Percentiles rank a stretch among this genome's conserved stretches.
Evolutionary conservation across 495 filamentous ascomycete genomes (phyloP).

Genomic region (Penicillium daleae): DNA sequence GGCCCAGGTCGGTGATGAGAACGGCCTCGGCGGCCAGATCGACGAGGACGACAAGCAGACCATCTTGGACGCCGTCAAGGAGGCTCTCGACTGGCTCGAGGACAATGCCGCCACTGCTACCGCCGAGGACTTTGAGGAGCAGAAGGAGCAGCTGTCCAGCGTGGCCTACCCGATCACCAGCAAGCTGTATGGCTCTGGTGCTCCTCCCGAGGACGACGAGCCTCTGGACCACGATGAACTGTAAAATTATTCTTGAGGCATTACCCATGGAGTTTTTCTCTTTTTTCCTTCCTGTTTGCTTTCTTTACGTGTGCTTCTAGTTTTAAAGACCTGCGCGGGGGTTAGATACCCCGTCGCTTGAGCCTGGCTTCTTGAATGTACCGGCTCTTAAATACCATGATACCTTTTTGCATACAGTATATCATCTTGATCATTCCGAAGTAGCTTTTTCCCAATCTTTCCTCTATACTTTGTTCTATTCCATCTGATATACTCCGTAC

Average conservation of each 20-base stretch:
- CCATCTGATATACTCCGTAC: no score
- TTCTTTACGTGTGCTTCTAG: constrained; percentile 27
- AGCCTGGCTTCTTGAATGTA: constrained; percentile 17
- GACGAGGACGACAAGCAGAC: constrained; percentile 99
- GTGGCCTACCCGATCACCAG: constrained; percentile 98
- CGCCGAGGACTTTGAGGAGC: constrained; percentile 96
- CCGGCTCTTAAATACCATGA: constrained; percentile 38
- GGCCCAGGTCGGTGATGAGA: constrained; percentile 98
- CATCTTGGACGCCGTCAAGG: constrained; percentile 95
- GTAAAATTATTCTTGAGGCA: constrained; percentile 61
- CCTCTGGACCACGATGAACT: constrained; percentile 84
- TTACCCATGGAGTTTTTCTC: constrained; percentile 48
- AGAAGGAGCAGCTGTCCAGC: constrained; percentile 97
- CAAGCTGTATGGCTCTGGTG: constrained; percentile 81
- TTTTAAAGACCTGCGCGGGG: constrained; percentile 22
- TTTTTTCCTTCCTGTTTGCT: constrained; percentile 28
- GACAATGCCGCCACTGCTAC: constrained; percentile 88
- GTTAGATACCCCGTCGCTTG: constrained; percentile 20
- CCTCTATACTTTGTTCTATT: no score
- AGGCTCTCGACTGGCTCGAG: constrained; percentile 95
- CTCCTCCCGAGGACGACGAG: constrained; percentile 67
- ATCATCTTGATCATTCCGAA: not conserved
- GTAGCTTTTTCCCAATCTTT: not conserved
- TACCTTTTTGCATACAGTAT: constrained; percentile 32
- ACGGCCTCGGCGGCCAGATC: constrained; percentile 96